phyloP scores from a whole-genome alignment of 2,329 filamentous ascomycete species.

The Clarireedia sp. region DNA sequence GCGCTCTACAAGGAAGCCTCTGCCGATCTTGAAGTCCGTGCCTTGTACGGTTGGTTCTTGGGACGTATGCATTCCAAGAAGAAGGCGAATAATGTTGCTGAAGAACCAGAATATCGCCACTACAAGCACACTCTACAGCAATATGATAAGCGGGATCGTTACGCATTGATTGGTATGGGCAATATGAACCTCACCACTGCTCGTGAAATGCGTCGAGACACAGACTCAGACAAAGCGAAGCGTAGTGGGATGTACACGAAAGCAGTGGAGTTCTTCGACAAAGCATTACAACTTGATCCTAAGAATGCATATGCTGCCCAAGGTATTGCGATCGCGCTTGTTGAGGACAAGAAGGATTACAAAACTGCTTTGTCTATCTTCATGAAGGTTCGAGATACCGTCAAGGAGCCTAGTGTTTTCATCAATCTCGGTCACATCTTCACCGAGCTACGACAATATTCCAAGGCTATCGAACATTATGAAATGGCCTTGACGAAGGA shows the following conservation, averaged over 20 bases:
- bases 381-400: slow-evolving; percentile 79
- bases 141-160: slow-evolving; percentile 96
- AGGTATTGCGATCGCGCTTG: slow-evolving; percentile 85
- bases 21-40: slow-evolving; percentile 81
- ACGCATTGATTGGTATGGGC: slow-evolving; percentile 92
- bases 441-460: slow-evolving; percentile 81
- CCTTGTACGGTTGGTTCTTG: slow-evolving; percentile 91
- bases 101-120: slow-evolving; percentile 87
- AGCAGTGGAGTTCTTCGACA: slow-evolving; percentile 97
- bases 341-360: slow-evolving; percentile 90
- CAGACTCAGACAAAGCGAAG: slow-evolving; percentile 85
- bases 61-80: slow-evolving; percentile 76
- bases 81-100: slow-evolving; percentile 67
- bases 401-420: slow-evolving; percentile 81
- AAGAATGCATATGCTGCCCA: slow-evolving; percentile 96
- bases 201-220: slow-evolving; percentile 87
- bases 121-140: slow-evolving; percentile 94
- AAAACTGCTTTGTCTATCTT: slow-evolving; percentile 78
- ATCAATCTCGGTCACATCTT: slow-evolving; percentile 93
- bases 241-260: slow-evolving; percentile 79
- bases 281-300: slow-evolving; percentile 87
- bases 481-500: slow-evolving; percentile 65
- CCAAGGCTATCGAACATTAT: slow-evolving; percentile 90
- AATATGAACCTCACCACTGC: slow-evolving; percentile 79
- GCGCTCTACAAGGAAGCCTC: slow-evolving; percentile 80